Evolutionary conservation across 441 rosid species (phyloP).

Genomic region (Pelargonium myrrhifolium): DNA sequence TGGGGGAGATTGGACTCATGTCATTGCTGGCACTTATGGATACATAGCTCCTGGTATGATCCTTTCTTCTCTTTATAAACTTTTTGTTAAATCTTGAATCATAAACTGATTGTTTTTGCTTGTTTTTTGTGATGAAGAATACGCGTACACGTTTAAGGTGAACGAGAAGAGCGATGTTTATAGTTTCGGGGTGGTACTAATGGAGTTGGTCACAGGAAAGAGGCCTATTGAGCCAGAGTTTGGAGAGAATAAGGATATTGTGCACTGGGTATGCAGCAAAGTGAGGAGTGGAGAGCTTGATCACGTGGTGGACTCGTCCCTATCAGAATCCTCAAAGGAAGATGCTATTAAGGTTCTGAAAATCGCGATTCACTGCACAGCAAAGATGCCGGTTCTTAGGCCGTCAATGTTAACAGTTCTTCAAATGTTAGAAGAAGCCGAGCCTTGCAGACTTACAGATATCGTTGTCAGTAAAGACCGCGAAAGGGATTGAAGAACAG

Average conservation of each 20-base stretch:
- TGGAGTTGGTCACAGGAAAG: constrained; percentile 56
- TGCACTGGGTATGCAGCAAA: constrained; percentile 32
- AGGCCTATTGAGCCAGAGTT: constrained; percentile 38
- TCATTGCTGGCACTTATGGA: constrained; percentile 49
- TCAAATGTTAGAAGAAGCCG: constrained; percentile 44
- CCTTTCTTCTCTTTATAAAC: neutral
- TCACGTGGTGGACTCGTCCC: constrained; percentile 29
- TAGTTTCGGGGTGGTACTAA: constrained; percentile 56
- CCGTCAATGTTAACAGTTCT: constrained; percentile 53
- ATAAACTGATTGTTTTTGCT: neutral
- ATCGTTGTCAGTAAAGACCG: constrained; percentile 19
- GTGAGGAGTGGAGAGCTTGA: constrained; percentile 29
- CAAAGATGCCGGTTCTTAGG: constrained; percentile 33
- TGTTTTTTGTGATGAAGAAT: constrained; percentile 26
- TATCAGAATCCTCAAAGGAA: constrained; percentile 26
- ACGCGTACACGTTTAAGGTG: constrained; percentile 36
- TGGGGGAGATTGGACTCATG: constrained; percentile 30
- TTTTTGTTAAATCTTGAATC: neutral
- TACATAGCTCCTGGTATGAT: constrained; percentile 62
- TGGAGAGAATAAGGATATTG: constrained; percentile 43
- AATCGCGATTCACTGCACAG: constrained; percentile 41
- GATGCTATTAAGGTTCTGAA: constrained; percentile 37
- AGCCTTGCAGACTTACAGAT: constrained; percentile 23
- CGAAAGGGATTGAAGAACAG: constrained; percentile 3
- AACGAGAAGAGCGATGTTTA: constrained; percentile 55